phyloP scores from a whole-genome alignment of 2,329 filamentous ascomycete species.

The Alternaria ventricosa region DNA sequence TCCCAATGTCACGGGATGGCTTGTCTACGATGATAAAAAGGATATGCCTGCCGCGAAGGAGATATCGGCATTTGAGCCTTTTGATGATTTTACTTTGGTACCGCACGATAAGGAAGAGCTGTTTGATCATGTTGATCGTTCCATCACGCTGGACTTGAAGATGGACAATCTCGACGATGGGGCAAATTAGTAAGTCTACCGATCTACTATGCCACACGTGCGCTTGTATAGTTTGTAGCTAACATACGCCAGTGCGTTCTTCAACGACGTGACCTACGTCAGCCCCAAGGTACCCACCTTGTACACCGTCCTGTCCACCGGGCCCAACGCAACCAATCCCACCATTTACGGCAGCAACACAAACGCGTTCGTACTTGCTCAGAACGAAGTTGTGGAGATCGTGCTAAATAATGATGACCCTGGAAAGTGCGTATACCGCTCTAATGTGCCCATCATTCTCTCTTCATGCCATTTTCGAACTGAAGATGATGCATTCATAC shows the following conservation, averaged over 20 bases:
- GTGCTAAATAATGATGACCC: slow-evolving; percentile 78
- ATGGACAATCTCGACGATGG: slow-evolving; percentile 74
- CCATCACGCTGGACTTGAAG: slow-evolving; percentile 63
- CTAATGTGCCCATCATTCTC: slow-evolving; percentile 63
- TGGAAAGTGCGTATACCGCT: slow-evolving; percentile 54
- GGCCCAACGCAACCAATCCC: slow-evolving; percentile 54
- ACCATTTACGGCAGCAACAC: slow-evolving; percentile 60
- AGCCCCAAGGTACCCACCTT: slow-evolving; percentile 78
- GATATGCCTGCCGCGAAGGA: slow-evolving; percentile 58
- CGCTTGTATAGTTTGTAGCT: too few species aligned
- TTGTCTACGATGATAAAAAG: slow-evolving; percentile 61
- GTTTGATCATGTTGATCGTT: slow-evolving; percentile 67
- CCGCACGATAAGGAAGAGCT: slow-evolving; percentile 70
- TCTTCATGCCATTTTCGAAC: not conserved
- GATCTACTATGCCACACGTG: too few species aligned
- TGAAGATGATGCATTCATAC: not conserved
- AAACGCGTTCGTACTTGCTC: slow-evolving; percentile 68
- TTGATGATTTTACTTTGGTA: slow-evolving; percentile 76
- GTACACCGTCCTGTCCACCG: slow-evolving; percentile 74
- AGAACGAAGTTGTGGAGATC: slow-evolving; percentile 73
- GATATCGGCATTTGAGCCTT: slow-evolving; percentile 68
- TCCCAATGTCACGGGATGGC: slow-evolving; percentile 64
- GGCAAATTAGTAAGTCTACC: slow-evolving; percentile 67
- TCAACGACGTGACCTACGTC: slow-evolving; percentile 79
- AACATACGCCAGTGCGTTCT: slow-evolving; percentile 49